These are phyloP conservation scores for Colletotrichum sp. DNA, from an alignment of 2,329 filamentous ascomycete genomes.

Conservation along the genomic window DNA sequence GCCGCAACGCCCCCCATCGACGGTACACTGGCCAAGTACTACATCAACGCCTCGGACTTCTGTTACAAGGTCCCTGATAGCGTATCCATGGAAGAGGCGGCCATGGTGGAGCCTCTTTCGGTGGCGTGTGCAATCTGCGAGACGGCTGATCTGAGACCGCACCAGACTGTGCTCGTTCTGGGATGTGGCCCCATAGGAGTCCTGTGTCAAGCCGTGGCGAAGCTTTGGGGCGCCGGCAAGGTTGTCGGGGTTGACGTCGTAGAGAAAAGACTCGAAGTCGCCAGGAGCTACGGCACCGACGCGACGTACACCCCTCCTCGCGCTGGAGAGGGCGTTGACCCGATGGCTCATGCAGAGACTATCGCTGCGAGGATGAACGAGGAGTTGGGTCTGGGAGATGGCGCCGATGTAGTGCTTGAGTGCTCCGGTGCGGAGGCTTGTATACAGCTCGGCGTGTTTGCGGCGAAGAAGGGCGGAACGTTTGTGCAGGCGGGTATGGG, in stretches of 20 bases:
- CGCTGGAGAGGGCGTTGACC: neutral
- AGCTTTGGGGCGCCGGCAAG: neutral
- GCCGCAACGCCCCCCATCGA: neutral
- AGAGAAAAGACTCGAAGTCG: neutral
- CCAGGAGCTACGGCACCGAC: neutral
- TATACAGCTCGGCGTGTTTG: neutral
- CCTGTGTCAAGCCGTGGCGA: neutral
- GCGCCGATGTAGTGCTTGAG: constrained; percentile 24
- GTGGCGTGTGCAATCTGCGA: neutral
- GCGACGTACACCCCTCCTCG: neutral
- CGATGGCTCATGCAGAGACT: neutral
- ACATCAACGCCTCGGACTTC: neutral
- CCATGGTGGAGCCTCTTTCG: neutral
- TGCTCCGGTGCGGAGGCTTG: constrained; percentile 41
- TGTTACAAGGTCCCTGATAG: neutral
- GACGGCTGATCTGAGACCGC: neutral
- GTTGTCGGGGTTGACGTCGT: neutral
- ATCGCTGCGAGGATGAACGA: neutral
- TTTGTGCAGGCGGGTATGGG: neutral
- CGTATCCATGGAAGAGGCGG: neutral
- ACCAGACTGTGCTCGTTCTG: neutral
- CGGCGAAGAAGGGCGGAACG: neutral
- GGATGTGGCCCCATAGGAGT: neutral
- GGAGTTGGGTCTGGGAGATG: neutral
- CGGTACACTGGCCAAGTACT: neutral